Percentiles rank a stretch among this genome's conserved stretches.
These are phyloP conservation scores for Fusarium illudens DNA, from an alignment of 2,329 filamentous ascomycete genomes.

Conservation along the genomic window DNA sequence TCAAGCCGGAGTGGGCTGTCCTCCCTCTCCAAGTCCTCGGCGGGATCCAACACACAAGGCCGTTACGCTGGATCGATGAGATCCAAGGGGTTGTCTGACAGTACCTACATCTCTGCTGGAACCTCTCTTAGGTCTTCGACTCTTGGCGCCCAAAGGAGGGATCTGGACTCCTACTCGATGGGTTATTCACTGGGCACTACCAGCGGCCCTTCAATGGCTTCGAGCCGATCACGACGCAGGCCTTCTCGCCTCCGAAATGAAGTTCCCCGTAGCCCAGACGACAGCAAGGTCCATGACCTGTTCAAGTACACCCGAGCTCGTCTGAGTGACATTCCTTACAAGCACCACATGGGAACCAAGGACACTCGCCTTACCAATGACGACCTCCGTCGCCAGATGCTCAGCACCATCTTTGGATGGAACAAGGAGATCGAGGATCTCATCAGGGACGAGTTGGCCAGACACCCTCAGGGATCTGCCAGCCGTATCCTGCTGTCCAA, in stretches of 20 bases:
- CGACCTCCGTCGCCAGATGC: conserved; percentile 87
- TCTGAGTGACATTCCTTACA: conserved; percentile 83
- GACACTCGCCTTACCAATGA: conserved; percentile 74
- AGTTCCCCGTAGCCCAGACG: conserved; percentile 78
- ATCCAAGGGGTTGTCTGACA: conserved; percentile 66
- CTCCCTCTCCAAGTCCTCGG: conserved; percentile 62
- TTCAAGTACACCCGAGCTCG: conserved; percentile 87
- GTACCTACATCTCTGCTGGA: conserved; percentile 74
- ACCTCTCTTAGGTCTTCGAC: conserved; percentile 55
- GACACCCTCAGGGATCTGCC: conserved; percentile 77
- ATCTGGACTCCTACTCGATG: conserved; percentile 65
- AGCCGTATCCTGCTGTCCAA: conserved; percentile 85
- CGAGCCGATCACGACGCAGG: conserved; percentile 56
- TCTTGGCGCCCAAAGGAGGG: conserved; percentile 42
- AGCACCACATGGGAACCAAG: conserved; percentile 68
- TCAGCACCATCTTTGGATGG: conserved; percentile 95
- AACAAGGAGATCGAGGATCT: conserved; percentile 82
- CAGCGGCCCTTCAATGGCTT: conserved; percentile 55
- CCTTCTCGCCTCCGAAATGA: conserved; percentile 83
- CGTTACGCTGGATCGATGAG: conserved; percentile 60
- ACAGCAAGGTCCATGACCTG: conserved; percentile 76
- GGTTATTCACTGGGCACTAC: conserved; percentile 50
- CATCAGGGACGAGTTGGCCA: conserved; percentile 82
- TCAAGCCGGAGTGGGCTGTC: conserved; percentile 72
- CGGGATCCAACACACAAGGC: conserved; percentile 61